Conservation (phyloP, 2,329 filamentous ascomycete genomes). For the Aspergillus calidoustus region DNA sequence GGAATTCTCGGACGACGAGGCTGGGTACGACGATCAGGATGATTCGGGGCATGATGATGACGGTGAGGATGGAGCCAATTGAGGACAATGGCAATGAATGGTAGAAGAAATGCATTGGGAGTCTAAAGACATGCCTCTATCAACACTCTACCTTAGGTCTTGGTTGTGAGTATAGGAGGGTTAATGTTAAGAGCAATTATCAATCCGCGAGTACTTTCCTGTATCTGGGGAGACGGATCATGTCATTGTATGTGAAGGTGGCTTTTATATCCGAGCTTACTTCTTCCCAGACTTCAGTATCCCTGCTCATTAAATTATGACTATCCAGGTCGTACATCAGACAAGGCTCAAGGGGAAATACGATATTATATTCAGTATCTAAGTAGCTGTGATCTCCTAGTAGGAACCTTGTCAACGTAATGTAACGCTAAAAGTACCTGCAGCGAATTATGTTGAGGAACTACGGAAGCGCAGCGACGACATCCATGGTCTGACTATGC, state of each 20-base stretch:
- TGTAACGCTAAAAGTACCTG: no score
- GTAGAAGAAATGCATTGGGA: not conserved
- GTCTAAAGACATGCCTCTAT: not conserved
- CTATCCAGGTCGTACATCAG: no score
- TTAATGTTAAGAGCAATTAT: no score
- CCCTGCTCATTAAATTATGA: not conserved
- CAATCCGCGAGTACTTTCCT: no score
- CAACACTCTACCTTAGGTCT: not conserved
- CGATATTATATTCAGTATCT: no score
- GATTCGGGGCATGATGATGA: not conserved
- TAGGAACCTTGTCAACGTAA: no score
- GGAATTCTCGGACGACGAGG: slow-evolving; percentile 5
- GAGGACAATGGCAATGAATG: not conserved
- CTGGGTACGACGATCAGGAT: not conserved
- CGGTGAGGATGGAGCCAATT: not conserved
- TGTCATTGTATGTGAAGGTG: not conserved
- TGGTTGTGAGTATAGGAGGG: not conserved
- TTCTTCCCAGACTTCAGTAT: not conserved
- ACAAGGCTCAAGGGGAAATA: no score
- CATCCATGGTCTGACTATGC: no score
- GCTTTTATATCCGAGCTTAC: not conserved
- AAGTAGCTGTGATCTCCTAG: no score
- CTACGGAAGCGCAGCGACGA: no score
- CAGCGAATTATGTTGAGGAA: no score
- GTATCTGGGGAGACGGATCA: not conserved